Conservation (phyloP, 352 stramenopile genomes). For the Pythium guiyangense region DNA sequence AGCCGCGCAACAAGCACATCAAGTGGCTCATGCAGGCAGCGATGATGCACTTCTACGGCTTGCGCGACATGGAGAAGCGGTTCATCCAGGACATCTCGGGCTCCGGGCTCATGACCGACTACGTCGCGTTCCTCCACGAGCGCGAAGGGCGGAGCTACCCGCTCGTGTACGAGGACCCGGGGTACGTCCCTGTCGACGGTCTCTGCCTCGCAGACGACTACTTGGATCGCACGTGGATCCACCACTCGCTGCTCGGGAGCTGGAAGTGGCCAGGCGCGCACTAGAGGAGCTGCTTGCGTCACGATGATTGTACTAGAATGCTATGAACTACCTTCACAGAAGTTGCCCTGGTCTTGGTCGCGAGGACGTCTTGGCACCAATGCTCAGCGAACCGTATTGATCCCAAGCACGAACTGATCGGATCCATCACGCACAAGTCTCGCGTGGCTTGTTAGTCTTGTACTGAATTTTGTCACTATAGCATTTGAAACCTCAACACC, state of each 20-base stretch:
- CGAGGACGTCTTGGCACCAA: too few species aligned
- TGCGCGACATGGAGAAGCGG: slow-evolving; percentile 15
- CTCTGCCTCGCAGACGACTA: slow-evolving; percentile 9
- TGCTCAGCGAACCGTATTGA: too few species aligned
- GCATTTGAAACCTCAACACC: too few species aligned
- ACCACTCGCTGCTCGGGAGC: slow-evolving; percentile 2
- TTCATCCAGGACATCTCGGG: slow-evolving; percentile 14
- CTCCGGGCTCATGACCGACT: slow-evolving; percentile 15
- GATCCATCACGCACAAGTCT: too few species aligned
- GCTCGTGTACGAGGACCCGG: background rate
- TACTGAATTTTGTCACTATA: too few species aligned
- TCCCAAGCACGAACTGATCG: too few species aligned
- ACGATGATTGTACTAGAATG: too few species aligned
- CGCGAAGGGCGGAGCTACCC: slow-evolving; percentile 3
- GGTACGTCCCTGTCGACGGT: slow-evolving; percentile 8
- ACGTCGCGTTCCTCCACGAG: slow-evolving; percentile 15
- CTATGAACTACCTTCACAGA: too few species aligned
- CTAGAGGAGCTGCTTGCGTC: background rate
- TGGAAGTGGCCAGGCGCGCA: slow-evolving; percentile 2
- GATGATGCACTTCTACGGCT: slow-evolving; percentile 16
- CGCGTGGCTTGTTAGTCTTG: too few species aligned
- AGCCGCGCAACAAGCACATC: slow-evolving; percentile 11
- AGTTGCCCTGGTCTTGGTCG: too few species aligned
- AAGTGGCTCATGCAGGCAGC: slow-evolving; percentile 9
- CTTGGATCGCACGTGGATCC: slow-evolving; percentile 5